Evolutionary conservation across 768 basidiomycete species (phyloP), one percentile per base, ranked within the genome.

Genomic region (Mycena venus): DNA sequence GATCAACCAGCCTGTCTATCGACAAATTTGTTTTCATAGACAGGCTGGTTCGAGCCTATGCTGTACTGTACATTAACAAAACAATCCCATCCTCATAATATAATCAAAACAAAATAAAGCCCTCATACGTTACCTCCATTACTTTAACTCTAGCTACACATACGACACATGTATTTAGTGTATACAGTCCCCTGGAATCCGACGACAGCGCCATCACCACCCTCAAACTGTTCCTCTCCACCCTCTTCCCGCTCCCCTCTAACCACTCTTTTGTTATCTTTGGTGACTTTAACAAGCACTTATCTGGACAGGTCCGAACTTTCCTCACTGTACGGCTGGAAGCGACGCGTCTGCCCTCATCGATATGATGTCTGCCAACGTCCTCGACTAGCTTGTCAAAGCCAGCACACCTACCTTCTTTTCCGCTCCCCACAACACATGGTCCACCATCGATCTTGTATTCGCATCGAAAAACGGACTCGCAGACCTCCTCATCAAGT

Each of bases 81-180:
- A 70, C 68, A 29, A 70, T 70, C 11, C 68, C 68, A 2, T 70
- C 68, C 6, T n/a, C n/a, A n/a, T n/a, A n/a, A n/a, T n/a, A n/a
- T n/a, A n/a, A n/a, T n/a, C n/a, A n/a, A n/a, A n/a, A 25, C 44
- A 12, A 31, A 17, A 32, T 70, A 70, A 40, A 47, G 29, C 3
- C 68, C 60, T 59, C 29, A 32, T 40, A 38, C 34, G 36, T 70
- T 29, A 56, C 67, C 36, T 56, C 67, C 6, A 34, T 68, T 29
- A 53, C 51, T 10, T 27, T 68, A 19, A 40, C 23, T 27, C 29
- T 68, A 68, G 12, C 17, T 42, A 27, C n/a, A n/a, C n/a, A n/a
- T n/a, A n/a, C n/a, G n/a, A n/a, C n/a, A n/a, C n/a, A n/a, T n/a
- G n/a, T n/a, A 38, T 55, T 27, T 38, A 34, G 53, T 21, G 3